phyloP scores from a whole-genome alignment of 2,329 filamentous ascomycete species.

The Didymella pomorum region DNA sequence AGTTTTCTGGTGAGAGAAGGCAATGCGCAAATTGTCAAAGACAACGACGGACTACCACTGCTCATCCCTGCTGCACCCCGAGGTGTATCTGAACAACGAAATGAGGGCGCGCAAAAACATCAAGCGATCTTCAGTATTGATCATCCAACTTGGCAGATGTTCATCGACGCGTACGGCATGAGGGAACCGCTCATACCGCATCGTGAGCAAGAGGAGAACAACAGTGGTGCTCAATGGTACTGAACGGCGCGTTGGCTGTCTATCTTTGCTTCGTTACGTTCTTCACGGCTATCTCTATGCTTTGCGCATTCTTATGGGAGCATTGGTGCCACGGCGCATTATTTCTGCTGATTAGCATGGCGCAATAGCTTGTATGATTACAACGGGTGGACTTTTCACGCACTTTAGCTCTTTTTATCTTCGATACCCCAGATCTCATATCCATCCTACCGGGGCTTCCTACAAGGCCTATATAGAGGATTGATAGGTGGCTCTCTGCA shows the following conservation, averaged over 20 bases:
- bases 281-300: neutral
- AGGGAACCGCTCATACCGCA: slow-evolving; percentile 85
- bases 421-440: slow-evolving; percentile 19
- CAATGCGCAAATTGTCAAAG: slow-evolving; percentile 74
- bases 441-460: neutral
- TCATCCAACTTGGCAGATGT: slow-evolving; percentile 79
- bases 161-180: slow-evolving; percentile 80
- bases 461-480: neutral
- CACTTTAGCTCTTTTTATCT: slow-evolving; percentile 1
- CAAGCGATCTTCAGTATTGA: slow-evolving; percentile 91
- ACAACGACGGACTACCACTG: slow-evolving; percentile 77
- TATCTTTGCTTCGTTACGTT: neutral
- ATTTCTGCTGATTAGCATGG: neutral
- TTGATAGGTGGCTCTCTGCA: neutral
- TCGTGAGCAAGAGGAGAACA: slow-evolving; percentile 55
- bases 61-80: slow-evolving; percentile 61
- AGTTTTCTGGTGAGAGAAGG: slow-evolving; percentile 94
- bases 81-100: slow-evolving; percentile 62
- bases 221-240: slow-evolving; percentile 21
- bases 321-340: neutral
- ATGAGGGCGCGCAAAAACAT: slow-evolving; percentile 64
- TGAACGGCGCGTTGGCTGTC: neutral
- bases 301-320: neutral
- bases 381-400: neutral
- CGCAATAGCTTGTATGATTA: slow-evolving; percentile 9